These are phyloP conservation scores for Rhodotorula mucilaginosa DNA, from an alignment of 1,284 basidiomycete genomes.

Conservation along the genomic window DNA sequence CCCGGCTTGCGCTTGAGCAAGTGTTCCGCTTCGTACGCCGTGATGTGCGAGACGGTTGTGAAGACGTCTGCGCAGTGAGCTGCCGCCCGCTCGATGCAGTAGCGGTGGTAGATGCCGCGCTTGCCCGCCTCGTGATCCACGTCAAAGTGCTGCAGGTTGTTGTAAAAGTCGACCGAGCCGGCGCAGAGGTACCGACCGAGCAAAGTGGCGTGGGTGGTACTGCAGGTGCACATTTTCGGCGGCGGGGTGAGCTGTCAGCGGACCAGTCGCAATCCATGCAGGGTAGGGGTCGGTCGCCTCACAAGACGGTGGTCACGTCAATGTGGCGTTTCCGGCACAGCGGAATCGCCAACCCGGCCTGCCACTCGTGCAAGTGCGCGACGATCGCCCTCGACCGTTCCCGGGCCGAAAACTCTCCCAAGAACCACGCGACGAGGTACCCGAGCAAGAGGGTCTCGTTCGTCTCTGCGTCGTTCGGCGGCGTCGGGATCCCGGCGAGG, in stretches of 20 bases:
- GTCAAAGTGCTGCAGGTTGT: conserved; percentile 98
- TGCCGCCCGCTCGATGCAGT: conserved; percentile 94
- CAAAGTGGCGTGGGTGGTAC: conserved; percentile 94
- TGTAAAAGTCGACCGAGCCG: conserved; percentile 97
- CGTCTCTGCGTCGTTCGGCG: conserved; percentile 92
- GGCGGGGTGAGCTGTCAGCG: too few relatives aligned
- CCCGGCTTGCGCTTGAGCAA: conserved; percentile 88
- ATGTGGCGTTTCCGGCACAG: conserved; percentile 94
- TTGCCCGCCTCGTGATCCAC: conserved; percentile 99
- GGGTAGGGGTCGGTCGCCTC: too few relatives aligned
- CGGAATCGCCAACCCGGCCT: conserved; percentile 93
- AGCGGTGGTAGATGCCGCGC: conserved; percentile 81
- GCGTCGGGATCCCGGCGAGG: conserved; percentile 91
- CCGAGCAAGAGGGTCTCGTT: conserved; percentile 99
- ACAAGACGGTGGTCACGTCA: conserved; percentile 86
- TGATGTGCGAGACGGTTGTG: conserved; percentile 96
- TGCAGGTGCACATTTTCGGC: too few relatives aligned
- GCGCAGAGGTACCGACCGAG: conserved; percentile 97
- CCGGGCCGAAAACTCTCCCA: conserved; percentile 64
- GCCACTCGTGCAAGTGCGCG: conserved; percentile 99
- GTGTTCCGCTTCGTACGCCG: conserved; percentile 94
- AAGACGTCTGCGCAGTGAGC: conserved; percentile 96
- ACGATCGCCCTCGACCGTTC: conserved; percentile 73
- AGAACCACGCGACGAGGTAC: conserved; percentile 99
- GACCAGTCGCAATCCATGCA: too few relatives aligned